Percentiles rank a stretch among this genome's conserved stretches.
These are phyloP conservation scores for Mycena albidolilacea DNA, from an alignment of 768 basidiomycete species.

Conservation along the genomic window DNA sequence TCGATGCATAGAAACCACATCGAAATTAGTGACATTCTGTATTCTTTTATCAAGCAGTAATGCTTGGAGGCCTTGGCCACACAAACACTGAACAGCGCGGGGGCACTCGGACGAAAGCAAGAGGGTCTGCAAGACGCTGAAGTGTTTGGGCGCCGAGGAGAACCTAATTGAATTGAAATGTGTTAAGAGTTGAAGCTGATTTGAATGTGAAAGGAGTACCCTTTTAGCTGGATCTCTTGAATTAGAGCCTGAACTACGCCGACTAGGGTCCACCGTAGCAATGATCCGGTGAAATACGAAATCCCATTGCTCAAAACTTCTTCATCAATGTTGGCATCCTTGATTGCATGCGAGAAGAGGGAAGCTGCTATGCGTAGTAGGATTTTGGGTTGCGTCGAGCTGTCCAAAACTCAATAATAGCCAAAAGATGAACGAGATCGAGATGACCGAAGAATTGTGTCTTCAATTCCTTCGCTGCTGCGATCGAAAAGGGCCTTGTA, in stretches of 20 bases:
- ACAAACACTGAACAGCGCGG: slow-evolving; percentile 74
- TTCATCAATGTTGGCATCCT: slow-evolving; percentile 71
- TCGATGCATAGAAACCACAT: slow-evolving; percentile 26
- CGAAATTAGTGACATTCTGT: slow-evolving; percentile 40
- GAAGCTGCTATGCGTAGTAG: slow-evolving; percentile 78
- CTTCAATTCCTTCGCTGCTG: slow-evolving; percentile 86
- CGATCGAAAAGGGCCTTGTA: slow-evolving; percentile 85
- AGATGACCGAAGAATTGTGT: slow-evolving; percentile 75
- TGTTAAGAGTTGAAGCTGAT: neutral
- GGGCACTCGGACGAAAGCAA: slow-evolving; percentile 78
- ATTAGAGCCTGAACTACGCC: slow-evolving; percentile 78
- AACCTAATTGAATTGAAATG: slow-evolving; percentile 53
- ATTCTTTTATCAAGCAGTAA: slow-evolving; percentile 57
- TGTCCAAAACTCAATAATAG: slow-evolving; percentile 45
- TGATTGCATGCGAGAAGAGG: slow-evolving; percentile 76
- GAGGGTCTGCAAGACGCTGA: slow-evolving; percentile 78
- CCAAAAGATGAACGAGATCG: neutral
- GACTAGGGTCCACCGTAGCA: slow-evolving; percentile 86
- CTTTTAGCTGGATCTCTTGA: slow-evolving; percentile 69
- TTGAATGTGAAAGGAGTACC: slow-evolving; percentile 53
- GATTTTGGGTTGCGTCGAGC: slow-evolving; percentile 79
- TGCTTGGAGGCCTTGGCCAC: slow-evolving; percentile 68
- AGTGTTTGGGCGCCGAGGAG: slow-evolving; percentile 59
- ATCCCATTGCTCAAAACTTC: slow-evolving; percentile 82
- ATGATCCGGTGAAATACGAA: slow-evolving; percentile 80